A percentile compares a stretch with the other conserved stretches of the same genome.
Evolutionary conservation across 768 basidiomycete genomes (phyloP).

Genomic region (Dentipellis sp.): DNA sequence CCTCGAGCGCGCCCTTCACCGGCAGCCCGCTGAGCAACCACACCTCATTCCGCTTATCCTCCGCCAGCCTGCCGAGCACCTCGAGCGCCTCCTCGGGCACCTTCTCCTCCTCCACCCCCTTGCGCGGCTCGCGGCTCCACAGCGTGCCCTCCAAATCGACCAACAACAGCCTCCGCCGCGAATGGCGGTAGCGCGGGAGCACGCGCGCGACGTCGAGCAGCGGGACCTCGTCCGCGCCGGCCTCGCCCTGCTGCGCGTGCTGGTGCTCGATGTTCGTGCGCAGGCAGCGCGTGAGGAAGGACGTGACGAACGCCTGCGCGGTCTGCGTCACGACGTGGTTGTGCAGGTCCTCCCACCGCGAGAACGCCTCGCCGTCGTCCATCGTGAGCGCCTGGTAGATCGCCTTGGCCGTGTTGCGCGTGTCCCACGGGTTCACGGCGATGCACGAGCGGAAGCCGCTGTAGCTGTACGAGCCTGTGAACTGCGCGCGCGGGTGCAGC

Average conservation of each 20-base stretch:
- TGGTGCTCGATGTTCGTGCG: slow-evolving; percentile 66
- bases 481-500: slow-evolving; percentile 35
- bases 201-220: slow-evolving; percentile 38
- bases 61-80: slow-evolving; percentile 46
- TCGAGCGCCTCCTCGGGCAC: slow-evolving; percentile 30
- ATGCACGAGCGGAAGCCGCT: slow-evolving; percentile 84
- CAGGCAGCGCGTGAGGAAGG: slow-evolving; percentile 68
- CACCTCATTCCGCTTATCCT: slow-evolving; percentile 64
- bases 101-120: slow-evolving; percentile 6
- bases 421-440: slow-evolving; percentile 81
- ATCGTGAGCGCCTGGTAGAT: slow-evolving; percentile 73
- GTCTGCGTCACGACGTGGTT: slow-evolving; percentile 82
- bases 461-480: slow-evolving; percentile 81
- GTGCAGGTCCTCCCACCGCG: slow-evolving; percentile 81
- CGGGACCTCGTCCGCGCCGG: slow-evolving; percentile 29
- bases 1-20: slow-evolving; percentile 48
- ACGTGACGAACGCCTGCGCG: slow-evolving; percentile 73
- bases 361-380: slow-evolving; percentile 59
- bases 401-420: slow-evolving; percentile 73
- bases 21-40: slow-evolving; percentile 77
- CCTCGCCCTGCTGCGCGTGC: slow-evolving; percentile 20
- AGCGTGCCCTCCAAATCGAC: slow-evolving; percentile 76
- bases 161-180: slow-evolving; percentile 54
- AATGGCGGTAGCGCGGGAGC: slow-evolving; percentile 60
- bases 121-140: slow-evolving; percentile 53